Evolutionary conservation across 2,329 filamentous ascomycete genomes (phyloP).

Genomic region (Trichoderma simmonsii): DNA sequence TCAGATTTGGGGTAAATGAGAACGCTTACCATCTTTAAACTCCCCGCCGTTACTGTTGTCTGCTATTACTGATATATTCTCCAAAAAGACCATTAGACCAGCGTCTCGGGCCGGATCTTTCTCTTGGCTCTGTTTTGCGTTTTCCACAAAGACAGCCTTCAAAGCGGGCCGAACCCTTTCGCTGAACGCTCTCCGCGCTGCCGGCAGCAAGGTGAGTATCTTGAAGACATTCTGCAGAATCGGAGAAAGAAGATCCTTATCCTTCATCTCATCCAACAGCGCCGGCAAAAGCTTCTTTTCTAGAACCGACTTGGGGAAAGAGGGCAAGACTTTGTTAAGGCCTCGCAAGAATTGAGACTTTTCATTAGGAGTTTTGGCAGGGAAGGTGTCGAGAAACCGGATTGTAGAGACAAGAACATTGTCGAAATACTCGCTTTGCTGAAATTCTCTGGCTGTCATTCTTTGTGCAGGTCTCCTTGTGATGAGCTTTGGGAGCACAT

Average conservation of each 20-base stretch:
- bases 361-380: constrained; percentile 86
- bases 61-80: constrained; percentile 73
- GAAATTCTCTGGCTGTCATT: constrained; percentile 85
- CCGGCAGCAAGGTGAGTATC: constrained; percentile 75
- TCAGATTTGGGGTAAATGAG: not conserved
- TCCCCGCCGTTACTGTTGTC: constrained; percentile 85
- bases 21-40: constrained; percentile 78
- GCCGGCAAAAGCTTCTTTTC: constrained; percentile 92
- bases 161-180: constrained; percentile 84
- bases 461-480: constrained; percentile 83
- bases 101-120: constrained; percentile 82
- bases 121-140: constrained; percentile 59
- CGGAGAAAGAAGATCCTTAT: constrained; percentile 77
- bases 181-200: constrained; percentile 72
- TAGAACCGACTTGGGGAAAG: constrained; percentile 89
- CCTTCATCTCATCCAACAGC: constrained; percentile 88
- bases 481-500: constrained; percentile 81
- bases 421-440: constrained; percentile 94
- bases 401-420: constrained; percentile 96
- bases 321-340: constrained; percentile 78
- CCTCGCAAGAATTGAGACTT: constrained; percentile 91
- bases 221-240: constrained; percentile 92
- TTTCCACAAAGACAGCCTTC: constrained; percentile 74
- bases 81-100: constrained; percentile 84
- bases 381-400: constrained; percentile 86